Conservation (phyloP, 805 yeast species). For the Lipomyces kockii region DNA sequence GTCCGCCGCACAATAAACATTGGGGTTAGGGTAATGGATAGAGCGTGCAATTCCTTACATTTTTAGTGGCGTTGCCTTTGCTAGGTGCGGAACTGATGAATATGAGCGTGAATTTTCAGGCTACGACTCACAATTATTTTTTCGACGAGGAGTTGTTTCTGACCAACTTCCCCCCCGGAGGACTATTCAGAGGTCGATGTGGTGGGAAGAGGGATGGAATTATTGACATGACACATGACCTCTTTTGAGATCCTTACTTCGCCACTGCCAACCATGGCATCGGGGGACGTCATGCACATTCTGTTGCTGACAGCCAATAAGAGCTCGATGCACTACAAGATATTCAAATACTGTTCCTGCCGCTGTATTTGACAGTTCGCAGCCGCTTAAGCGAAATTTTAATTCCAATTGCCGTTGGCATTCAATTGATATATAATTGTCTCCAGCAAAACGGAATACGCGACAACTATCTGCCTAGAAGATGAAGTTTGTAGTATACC, state of each 20-base stretch:
- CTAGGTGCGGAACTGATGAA: no score
- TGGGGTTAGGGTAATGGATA: no score
- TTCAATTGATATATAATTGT: background rate
- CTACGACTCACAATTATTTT: no score
- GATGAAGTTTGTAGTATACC: constrained; percentile 63
- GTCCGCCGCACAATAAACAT: no score
- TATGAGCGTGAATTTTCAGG: no score
- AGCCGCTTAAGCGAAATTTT: background rate
- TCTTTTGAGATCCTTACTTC: background rate
- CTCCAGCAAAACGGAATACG: constrained; percentile 39
- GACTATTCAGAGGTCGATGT: no score
- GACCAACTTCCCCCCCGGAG: no score
- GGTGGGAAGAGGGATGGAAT: no score
- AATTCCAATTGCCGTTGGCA: background rate
- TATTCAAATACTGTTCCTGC: constrained; percentile 1
- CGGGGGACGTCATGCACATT: background rate
- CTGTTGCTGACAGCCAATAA: background rate
- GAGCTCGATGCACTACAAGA: background rate
- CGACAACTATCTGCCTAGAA: constrained; percentile 54
- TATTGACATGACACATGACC: no score
- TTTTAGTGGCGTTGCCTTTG: no score
- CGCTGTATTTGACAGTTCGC: background rate
- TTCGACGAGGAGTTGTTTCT: no score
- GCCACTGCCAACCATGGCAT: background rate
- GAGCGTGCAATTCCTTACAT: no score